Base-by-base conservation (phyloP, 441 rosid species). In the Gossypium gossypioides region DNA sequence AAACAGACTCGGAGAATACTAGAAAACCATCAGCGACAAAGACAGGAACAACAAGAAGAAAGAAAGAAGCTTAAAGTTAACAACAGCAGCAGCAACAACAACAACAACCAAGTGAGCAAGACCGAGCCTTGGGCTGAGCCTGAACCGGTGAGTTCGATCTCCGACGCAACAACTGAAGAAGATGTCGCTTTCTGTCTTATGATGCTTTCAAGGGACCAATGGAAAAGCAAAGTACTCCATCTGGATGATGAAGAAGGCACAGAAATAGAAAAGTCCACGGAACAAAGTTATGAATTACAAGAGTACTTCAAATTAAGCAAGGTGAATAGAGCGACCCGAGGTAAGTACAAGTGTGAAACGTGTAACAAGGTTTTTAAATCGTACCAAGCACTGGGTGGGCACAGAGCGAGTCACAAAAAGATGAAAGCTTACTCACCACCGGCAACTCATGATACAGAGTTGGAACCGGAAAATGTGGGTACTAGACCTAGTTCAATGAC, bases 371-470 rank as follows among this genome's bases (percentile, higher is more conserved):
- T 81, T 59, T 87, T 89, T 52, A 88, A 83, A 73, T 87, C 94
- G 8, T 89, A 89, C 75, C 94, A 89, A 69, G 94, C 91, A n/a
- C 71, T 89, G 34, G 94, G 94, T 58, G 91, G 94, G 0, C 94
- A 89, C 61, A 69, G 90, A 62, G 94, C 94, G 67, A 89, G 94
- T 56, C 94, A 89, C 76, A 86, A 84, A 78, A 89, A 84, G 77
- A 80, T 84, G 50, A 86, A 81, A 75, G 37, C 78, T 67, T 3
- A 42, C 72, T 42, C 67, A 68, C 48, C 66, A 16, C 68, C 78
- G 25, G 68, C 79, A 48, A 71, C 62, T 2, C 74, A 66, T 12
- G 78, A 72, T 72, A 52, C 82, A 52, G 78, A 71, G 73, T 44
- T 70, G 29, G 77, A 75, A 29, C 73, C 78, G 50, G 80, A 78